phyloP scores from a whole-genome alignment of 2,329 filamentous ascomycete genomes.

The Fusarium heterosporum region DNA sequence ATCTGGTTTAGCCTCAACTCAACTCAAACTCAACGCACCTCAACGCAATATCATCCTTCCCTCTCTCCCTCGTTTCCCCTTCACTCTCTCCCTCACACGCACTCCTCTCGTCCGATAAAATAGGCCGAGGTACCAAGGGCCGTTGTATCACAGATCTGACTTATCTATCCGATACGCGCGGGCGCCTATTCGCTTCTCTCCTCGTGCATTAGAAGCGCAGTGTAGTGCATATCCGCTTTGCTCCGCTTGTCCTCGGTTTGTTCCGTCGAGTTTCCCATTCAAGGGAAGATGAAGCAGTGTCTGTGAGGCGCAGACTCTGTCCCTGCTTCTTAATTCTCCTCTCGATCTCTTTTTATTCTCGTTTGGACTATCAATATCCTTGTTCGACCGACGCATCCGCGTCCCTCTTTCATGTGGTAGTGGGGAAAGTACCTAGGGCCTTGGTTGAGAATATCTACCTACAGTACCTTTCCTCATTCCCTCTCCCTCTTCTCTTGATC shows the following conservation, averaged over 20 bases:
- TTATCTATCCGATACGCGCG: slow-evolving; percentile 25
- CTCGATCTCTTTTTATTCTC: slow-evolving; percentile 15
- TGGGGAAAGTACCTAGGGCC: background rate
- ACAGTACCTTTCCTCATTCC: background rate
- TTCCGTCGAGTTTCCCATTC: slow-evolving; percentile 21
- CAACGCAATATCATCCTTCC: slow-evolving; percentile 6
- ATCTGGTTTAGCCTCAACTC: slow-evolving; percentile 31
- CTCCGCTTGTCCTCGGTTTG: slow-evolving; percentile 32
- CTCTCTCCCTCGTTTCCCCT: background rate
- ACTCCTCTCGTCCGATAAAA: background rate
- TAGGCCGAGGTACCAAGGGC: background rate
- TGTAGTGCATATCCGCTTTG: slow-evolving; percentile 12
- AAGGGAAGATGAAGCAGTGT: slow-evolving; percentile 6
- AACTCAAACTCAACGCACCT: slow-evolving; percentile 7
- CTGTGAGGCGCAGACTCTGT: slow-evolving; percentile 25
- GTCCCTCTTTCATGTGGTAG: slow-evolving; percentile 12
- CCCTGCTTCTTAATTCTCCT: slow-evolving; percentile 6
- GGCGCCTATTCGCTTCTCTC: slow-evolving; percentile 34
- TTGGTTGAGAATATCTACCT: background rate
- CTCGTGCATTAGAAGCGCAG: slow-evolving; percentile 27
- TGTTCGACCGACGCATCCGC: slow-evolving; percentile 11
- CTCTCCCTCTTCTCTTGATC: background rate
- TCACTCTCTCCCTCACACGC: background rate
- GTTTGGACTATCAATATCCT: slow-evolving; percentile 5
- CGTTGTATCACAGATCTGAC: slow-evolving; percentile 5